Conservation (phyloP, 768 basidiomycete genomes). For the Hirschioporus abietinus region DNA sequence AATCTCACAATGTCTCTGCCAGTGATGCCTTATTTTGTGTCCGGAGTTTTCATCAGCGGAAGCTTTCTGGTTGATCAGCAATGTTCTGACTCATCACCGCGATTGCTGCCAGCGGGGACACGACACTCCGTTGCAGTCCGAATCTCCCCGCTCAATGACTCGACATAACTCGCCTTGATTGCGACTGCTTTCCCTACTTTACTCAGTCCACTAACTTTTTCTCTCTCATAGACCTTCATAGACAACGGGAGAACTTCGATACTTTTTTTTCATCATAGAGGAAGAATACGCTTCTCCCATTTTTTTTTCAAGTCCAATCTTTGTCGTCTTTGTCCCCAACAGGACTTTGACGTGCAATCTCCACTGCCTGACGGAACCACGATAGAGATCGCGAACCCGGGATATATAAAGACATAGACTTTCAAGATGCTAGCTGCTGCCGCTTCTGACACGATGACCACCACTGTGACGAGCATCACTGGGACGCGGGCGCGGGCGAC, state of each 20-base stretch:
- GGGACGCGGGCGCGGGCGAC: neutral
- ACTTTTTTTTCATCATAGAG: neutral
- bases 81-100: neutral
- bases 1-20: too few species aligned
- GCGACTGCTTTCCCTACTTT: neutral
- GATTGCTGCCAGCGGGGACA: neutral
- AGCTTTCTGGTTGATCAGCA: neutral
- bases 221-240: neutral
- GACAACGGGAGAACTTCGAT: neutral
- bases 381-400: neutral
- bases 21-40: too few species aligned
- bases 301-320: neutral
- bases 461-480: neutral
- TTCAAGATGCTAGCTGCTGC: neutral
- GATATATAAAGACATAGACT: conserved; percentile 1
- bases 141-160: neutral
- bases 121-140: neutral
- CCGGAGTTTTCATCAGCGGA: neutral
- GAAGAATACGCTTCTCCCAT: neutral
- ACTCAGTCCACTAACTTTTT: neutral
- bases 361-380: neutral
- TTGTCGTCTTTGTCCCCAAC: neutral
- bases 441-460: neutral
- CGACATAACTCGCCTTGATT: neutral
- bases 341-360: neutral